Base-by-base conservation (phyloP, 345 rosid species). In the Eucalyptus camaldulensis region DNA sequence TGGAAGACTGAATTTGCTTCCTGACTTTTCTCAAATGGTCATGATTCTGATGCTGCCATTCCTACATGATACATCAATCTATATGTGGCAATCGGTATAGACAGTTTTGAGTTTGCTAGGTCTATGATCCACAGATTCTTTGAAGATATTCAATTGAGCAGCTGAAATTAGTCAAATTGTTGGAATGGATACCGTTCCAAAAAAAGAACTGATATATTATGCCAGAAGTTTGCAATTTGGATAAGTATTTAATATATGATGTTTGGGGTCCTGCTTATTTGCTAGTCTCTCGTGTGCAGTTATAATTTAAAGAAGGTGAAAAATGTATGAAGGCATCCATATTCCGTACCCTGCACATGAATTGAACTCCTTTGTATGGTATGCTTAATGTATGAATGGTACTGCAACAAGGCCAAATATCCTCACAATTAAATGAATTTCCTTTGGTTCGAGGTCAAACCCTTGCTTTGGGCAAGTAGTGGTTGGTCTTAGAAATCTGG, bases 231-330 rank as follows among this genome's bases (percentile, higher is more conserved):
- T 37, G 83, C 45, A 76, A 0, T 76, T 0, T 1, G 83, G 83
- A 0, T 37, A 0, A 76, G 15, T 37, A 37, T 37, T 3, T 0
- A 37, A 37, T 19, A 76, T 76, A 1, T 6, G 27, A 76, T 76
- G 0, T 9, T 19, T 0, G 0, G 3, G 45, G 0, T 76, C 0
- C 83, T 76, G 47, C 45, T 37, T 37, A 37, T 37, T 37, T 76
- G 83, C 45, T 33, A 19, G 13, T 72, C 45, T 72, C 8, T 72
- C 45, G 1, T 19, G 45, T 72, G 43, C 5, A 2, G 45, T 3
- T 0, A 1, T 1, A 37, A 37, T 2, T 9, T 2, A 76, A 6
- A 37, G 5, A 6, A 6, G 3, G 3, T 37, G 45, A 76, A 76
- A 76, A 76, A 37, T 76, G 45, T 76, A 10, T 76, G 83, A 37